Conservation (phyloP, 345 rosid species). For the Aegle marmelos region DNA sequence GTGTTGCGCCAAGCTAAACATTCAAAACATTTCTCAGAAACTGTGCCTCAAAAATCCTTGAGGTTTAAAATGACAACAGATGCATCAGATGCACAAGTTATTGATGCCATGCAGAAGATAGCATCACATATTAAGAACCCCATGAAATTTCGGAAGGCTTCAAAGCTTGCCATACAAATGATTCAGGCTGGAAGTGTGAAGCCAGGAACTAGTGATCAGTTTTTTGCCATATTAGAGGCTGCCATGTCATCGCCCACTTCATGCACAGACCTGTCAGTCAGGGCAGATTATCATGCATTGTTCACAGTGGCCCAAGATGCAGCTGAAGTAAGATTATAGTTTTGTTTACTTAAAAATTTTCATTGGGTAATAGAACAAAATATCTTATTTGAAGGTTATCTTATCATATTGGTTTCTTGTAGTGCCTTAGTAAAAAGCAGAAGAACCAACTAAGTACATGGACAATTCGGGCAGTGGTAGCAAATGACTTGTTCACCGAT, state of each 20-base stretch:
- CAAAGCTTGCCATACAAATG: constrained; percentile 84
- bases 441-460: constrained; percentile 62
- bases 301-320: constrained; percentile 83
- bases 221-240: constrained; percentile 76
- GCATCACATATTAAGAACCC: constrained; percentile 82
- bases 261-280: constrained; percentile 76
- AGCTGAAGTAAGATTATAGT: constrained; percentile 49
- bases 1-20: constrained; percentile 6
- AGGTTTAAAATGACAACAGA: constrained; percentile 90
- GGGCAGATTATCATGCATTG: constrained; percentile 73
- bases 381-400: constrained; percentile 20
- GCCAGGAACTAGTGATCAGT: constrained; percentile 67
- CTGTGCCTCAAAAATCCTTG: constrained; percentile 48
- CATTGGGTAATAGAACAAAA: neutral
- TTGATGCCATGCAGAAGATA: constrained; percentile 93
- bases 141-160: constrained; percentile 77
- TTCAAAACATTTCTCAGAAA: constrained; percentile 21
- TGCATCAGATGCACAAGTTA: constrained; percentile 77
- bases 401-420: constrained; percentile 20
- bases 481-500: constrained; percentile 88
- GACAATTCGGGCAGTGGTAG: constrained; percentile 78
- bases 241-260: constrained; percentile 71
- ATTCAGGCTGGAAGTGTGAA: constrained; percentile 90
- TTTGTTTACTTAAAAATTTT: neutral
- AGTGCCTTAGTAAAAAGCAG: constrained; percentile 76